Evolutionary conservation across 345 rosid species (phyloP).

Genomic region (Psidium guajava): DNA sequence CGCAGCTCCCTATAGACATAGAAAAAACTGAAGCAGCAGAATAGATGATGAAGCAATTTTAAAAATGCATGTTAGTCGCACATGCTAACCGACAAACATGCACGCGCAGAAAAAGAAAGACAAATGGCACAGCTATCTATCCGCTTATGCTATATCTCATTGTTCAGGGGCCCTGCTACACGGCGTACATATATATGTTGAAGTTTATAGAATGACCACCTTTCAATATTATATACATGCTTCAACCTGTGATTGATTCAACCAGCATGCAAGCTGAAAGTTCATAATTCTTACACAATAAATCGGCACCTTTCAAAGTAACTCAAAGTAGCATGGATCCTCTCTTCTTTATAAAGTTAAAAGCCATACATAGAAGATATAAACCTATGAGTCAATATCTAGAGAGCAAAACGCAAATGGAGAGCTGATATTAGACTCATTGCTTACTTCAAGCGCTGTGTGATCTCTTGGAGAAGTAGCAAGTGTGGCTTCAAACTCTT

Average conservation of each 20-base stretch:
- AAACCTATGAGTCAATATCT: background rate
- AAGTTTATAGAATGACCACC: background rate
- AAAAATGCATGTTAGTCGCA: background rate
- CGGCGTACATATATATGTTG: background rate
- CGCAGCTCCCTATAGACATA: constrained; percentile 68
- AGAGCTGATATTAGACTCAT: background rate
- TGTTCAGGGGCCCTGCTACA: background rate
- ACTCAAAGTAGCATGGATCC: too few relatives aligned
- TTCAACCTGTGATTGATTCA: background rate
- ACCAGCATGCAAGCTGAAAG: background rate
- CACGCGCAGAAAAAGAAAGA: background rate
- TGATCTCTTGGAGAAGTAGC: constrained; percentile 52
- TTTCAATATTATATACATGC: background rate
- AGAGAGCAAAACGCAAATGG: background rate
- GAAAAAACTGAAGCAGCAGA: background rate
- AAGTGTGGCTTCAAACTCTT: constrained; percentile 57
- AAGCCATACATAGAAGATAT: background rate
- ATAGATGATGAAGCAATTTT: background rate
- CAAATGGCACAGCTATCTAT: background rate
- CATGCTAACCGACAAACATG: background rate
- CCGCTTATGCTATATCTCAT: background rate
- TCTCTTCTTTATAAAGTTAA: too few relatives aligned
- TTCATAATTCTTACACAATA: background rate
- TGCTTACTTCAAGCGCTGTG: constrained; percentile 76
- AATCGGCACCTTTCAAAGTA: background rate